Evolutionary conservation across 345 rosid species (phyloP), one percentile per base, ranked within the genome.

Genomic region (Murraya paniculata): DNA sequence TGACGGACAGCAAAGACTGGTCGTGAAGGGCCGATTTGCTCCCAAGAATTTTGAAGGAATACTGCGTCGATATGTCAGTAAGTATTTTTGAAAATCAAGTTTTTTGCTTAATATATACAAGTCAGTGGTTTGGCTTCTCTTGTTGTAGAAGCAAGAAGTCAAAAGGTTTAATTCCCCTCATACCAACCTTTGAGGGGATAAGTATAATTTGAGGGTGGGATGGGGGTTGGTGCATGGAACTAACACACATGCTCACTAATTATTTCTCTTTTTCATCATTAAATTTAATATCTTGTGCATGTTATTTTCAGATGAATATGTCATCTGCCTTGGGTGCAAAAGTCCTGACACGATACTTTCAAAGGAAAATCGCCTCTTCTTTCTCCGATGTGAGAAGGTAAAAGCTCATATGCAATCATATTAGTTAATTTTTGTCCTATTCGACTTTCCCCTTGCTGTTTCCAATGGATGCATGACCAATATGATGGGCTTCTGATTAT

Each of bases 21-120:
- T 94, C 55, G 97, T 94, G 14, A 94, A 94, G 86, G 98, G 97
- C 19, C 88, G 98, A 77, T 94, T 94, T 86, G 98, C 97, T 10
- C 95, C 98, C 24, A 94, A 94, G 81, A 91, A 94, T 78, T 92
- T 94, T 82, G 98, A 92, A 82, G 95, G 95, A 69, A 94, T 94
- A 45, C 77, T 94, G 81, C 87, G 97, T 28, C 91, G 98, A 22
- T 94, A 94, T 82, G 83, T 94, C 85, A 92, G 97, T 94, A 86
- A 90, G 94, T 84, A 45, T n/a, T 66, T 64, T 82, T 24, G 71
- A 30, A n/a, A 65, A 25, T 57, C 22, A 28, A 65, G 79, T 79
- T 11, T 41, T 61, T 36, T 55, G 60, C 53, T 10, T 13, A 6
- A 7, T 24, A 9, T 56, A 25, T 56, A 56, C 21, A 18, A 53